Base-by-base conservation (phyloP, 2,329 filamentous ascomycete genomes). In the Epichloe sibirici region DNA sequence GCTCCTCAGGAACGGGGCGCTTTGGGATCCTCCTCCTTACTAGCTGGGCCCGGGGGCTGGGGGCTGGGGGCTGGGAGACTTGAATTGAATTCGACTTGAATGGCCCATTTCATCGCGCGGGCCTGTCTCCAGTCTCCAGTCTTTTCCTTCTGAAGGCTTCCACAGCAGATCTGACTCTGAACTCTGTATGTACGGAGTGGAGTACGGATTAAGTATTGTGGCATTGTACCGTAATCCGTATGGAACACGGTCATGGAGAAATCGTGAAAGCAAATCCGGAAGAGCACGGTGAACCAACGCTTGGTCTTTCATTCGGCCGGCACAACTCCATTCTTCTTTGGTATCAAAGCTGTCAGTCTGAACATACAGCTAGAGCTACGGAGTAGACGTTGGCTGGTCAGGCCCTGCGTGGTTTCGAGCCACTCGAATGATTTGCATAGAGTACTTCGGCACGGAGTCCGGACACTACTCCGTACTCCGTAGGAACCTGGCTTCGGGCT, bases 1-100 rank as follows among this genome's bases (percentile, higher is more conserved):
- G 45, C 28, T 28, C 12, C 28, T 31, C 39, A 51, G 48, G 52
- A 48, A 44, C 52, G 23, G 43, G 43, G 51, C 52, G 48, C 38
- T 37, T 48, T 40, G 37, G 11, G 37, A 38, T 3, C 31, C 31
- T 31, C 28, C 17, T 21, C 17, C 17, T 21, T 21, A 21, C 17
- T 21, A 21, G 17, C 17, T 21, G 1, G 17, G 17, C 17, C 17
- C 17, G 2, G 17, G 28, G 28, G 28, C 23, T 23, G 23, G 23
- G 23, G 23, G 23, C 23, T 23, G 23, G 23, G 23, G 23, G 23
- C 23, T 8, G 28, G 28, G 28, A 31, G 3, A 31, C 28, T 31
- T 2, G 37, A 21, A 21, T 31, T 2, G 37, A 21, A 21, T 21
- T 21, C 17, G 9, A 31, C 28, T 31, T 0, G 37, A 39, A 13